Evolutionary conservation across 2,329 filamentous ascomycete genomes (phyloP), one percentile per base, ranked within the genome.

Genomic region (Aspergillus novoparasiticus): DNA sequence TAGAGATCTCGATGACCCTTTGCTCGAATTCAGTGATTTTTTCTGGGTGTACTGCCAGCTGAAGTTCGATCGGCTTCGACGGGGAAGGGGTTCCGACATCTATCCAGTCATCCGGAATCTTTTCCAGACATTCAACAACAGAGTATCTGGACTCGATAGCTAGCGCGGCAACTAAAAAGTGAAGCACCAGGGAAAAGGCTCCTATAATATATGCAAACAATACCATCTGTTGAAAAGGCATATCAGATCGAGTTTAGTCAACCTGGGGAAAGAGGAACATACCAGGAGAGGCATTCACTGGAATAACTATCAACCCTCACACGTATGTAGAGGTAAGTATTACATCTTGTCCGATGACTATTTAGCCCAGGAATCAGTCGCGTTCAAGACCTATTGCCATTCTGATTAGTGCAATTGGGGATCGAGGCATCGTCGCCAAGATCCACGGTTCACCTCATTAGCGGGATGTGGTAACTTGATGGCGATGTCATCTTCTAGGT

Each of bases 1-100:
- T 87, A 0, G 89, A 89, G 34, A 90, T 81, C 48, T 88, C 84
- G 61, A 88, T 80, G 11, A 89, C 81, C 8, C 79, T 82, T 69
- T 86, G 81, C 72, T 90, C 87, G 59, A 90, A 84, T 6, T 82
- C 75, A 3, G 73, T 77, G 43, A 80, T 72, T 51, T 82, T 82
- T 26, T 82, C 81, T 74, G 87, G 80, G 51, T 75, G 75, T 21
- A 86, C 76, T 8, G 82, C 81, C 53, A 87, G 76, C 28, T 79
- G 82, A 57, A 87, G 81, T 4, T 78, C 80, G 58, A 87, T 74
- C 16, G 73, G 62, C 34, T 81, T 80, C 0, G 77, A 73, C 1
- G 77, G 73, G 6, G 68, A 50, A 9, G 79, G 71, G 19, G 55
- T 66, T 5, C 57, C 64, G 6, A 69, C 69, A 66, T 66, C 69